Conservation (phyloP, 148 eudicot species). For the Chenopodium quinoa region DNA sequence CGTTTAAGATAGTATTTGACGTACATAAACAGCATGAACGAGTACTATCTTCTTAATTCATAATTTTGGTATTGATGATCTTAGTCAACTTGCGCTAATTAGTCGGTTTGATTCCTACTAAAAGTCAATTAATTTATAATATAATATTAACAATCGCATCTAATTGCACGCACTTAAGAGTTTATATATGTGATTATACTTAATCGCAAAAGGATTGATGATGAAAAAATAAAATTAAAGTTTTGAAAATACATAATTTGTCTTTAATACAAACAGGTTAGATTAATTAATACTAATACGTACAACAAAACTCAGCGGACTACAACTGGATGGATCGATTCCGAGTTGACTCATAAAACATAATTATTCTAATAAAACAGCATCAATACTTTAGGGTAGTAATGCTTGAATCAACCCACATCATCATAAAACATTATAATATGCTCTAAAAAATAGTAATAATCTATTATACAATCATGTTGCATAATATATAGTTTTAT, state of each 20-base stretch:
- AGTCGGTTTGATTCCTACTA: slow-evolving; percentile 22
- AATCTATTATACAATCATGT: no score
- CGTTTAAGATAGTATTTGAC: background rate
- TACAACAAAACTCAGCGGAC: slow-evolving; percentile 11
- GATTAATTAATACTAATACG: background rate
- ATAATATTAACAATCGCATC: background rate
- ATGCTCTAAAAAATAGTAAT: background rate
- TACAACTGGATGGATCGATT: slow-evolving; percentile 24
- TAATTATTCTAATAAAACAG: background rate
- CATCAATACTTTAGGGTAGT: slow-evolving; percentile 14
- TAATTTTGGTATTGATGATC: background rate
- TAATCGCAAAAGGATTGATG: background rate
- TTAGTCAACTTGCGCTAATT: slow-evolving; percentile 34
- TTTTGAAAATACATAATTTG: background rate
- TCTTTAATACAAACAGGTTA: background rate
- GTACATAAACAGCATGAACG: background rate
- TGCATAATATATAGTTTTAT: background rate
- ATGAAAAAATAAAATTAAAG: background rate
- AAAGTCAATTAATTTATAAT: background rate
- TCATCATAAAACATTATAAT: slow-evolving; percentile 17
- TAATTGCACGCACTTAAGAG: slow-evolving; percentile 6
- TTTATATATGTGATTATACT: background rate
- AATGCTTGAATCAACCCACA: slow-evolving; percentile 8
- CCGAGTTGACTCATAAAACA: slow-evolving; percentile 21
- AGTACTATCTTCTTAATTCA: slow-evolving; percentile 1